Percentiles rank a stretch among this genome's conserved stretches.
Evolutionary conservation across 495 filamentous ascomycete genomes (phyloP).

Genomic region (Tuber melanosporum): DNA sequence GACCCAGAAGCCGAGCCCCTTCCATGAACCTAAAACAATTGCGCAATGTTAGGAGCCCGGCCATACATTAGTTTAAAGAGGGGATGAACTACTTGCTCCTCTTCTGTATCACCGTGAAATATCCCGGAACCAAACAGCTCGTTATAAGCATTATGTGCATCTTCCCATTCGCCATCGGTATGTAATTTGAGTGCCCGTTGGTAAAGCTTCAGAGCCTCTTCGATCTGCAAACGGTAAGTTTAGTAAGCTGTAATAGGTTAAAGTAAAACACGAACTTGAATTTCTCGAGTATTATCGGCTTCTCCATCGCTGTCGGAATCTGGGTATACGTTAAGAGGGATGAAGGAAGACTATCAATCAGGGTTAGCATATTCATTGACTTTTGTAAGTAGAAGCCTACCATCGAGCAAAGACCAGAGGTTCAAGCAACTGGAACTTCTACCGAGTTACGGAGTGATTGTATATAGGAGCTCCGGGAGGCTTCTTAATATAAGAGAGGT

Average conservation of each 20-base stretch:
- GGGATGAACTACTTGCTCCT: slow-evolving; percentile 44
- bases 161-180: slow-evolving; percentile 72
- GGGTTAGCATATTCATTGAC: background rate
- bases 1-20: slow-evolving; percentile 33
- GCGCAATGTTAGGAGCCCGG: background rate
- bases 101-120: slow-evolving; percentile 50
- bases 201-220: slow-evolving; percentile 94
- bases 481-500: background rate
- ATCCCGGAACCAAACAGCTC: slow-evolving; percentile 85
- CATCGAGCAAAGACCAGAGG: background rate
- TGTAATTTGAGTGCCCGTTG: slow-evolving; percentile 88
- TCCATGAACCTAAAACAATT: slow-evolving; percentile 30
- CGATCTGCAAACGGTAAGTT: slow-evolving; percentile 55
- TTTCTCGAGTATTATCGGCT: slow-evolving; percentile 87
- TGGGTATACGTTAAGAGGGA: slow-evolving; percentile 83
- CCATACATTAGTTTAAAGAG: background rate
- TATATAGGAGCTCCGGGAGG: background rate
- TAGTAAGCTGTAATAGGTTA: background rate
- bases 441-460: background rate
- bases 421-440: background rate
- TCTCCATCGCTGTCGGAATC: slow-evolving; percentile 87
- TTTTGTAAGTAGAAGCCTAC: background rate
- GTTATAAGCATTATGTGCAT: slow-evolving; percentile 77
- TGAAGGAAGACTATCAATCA: slow-evolving; percentile 49
- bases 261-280: slow-evolving; percentile 51